phyloP scores from a whole-genome alignment of 2,329 filamentous ascomycete species.

The Magnaporthiopsis rhizophila region DNA sequence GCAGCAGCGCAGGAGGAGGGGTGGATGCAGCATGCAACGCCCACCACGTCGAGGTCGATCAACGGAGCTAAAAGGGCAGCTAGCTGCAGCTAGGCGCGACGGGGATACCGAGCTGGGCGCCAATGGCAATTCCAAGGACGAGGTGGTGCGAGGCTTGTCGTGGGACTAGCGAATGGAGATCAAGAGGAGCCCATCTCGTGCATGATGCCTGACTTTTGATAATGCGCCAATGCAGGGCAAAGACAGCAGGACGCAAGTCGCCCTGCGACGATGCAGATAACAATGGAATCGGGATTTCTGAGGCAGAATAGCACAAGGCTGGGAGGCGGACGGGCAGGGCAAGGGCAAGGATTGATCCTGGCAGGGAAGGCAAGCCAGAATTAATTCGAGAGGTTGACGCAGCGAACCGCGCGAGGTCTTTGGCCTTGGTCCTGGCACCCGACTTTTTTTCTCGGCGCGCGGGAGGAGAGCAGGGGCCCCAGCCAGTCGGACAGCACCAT shows the following conservation, averaged over 20 bases:
- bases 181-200: not conserved
- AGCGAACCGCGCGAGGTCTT: not conserved
- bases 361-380: not conserved
- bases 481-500: not conserved
- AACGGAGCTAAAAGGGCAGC: not conserved
- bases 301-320: not conserved
- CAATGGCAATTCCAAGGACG: not conserved
- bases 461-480: not conserved
- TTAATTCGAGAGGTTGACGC: not conserved
- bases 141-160: not conserved
- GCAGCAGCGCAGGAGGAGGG: not conserved
- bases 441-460: too few relatives aligned
- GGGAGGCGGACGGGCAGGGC: not conserved
- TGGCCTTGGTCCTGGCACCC: not conserved
- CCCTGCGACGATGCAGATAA: not conserved
- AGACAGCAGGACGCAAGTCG: not conserved
- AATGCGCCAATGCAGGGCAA: not conserved
- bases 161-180: not conserved
- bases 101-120: not conserved
- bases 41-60: not conserved
- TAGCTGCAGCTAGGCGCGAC: not conserved
- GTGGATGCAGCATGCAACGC: not conserved
- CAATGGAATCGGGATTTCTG: not conserved
- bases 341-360: not conserved
- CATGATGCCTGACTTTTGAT: not conserved